phyloP scores from a whole-genome alignment of 2,329 filamentous ascomycete species.

The Claviceps sp. region DNA sequence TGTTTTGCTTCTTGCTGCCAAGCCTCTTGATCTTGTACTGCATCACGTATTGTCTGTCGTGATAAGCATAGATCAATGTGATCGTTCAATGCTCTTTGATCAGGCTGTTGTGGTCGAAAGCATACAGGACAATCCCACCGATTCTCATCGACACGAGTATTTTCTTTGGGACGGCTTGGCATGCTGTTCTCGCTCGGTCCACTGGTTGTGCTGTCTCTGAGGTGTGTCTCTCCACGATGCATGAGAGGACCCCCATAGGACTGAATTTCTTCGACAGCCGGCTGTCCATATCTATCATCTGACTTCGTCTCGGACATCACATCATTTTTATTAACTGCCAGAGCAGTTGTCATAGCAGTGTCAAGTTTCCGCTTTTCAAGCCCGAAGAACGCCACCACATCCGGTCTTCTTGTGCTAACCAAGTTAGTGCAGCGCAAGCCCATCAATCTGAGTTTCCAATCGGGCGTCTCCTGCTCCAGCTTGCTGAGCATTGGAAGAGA shows the following conservation, averaged over 20 bases:
- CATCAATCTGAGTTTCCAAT: constrained; percentile 71
- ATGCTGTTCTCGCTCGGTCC: constrained; percentile 38
- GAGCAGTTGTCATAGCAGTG: constrained; percentile 9
- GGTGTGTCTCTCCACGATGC: neutral
- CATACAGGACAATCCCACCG: constrained; percentile 87
- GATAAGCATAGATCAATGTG: constrained; percentile 92
- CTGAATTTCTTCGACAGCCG: constrained; percentile 41
- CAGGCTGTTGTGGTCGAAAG: constrained; percentile 54
- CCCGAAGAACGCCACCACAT: constrained; percentile 69
- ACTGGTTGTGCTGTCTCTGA: constrained; percentile 4
- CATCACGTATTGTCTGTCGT: constrained; percentile 71
- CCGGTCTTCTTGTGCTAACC: constrained; percentile 69
- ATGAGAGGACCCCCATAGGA: neutral
- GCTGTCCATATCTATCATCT: constrained; percentile 40
- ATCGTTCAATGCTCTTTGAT: constrained; percentile 71
- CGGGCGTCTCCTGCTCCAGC: constrained; percentile 69
- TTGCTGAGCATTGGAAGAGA: constrained; percentile 73
- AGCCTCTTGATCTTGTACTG: constrained; percentile 43
- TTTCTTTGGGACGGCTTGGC: constrained; percentile 27
- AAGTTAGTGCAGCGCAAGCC: constrained; percentile 80
- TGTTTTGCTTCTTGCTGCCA: constrained; percentile 16
- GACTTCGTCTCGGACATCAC: constrained; percentile 13
- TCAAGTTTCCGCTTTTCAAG: constrained; percentile 25
- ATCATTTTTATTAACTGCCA: constrained; percentile 19
- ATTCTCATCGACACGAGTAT: constrained; percentile 25